Percentiles rank a stretch among this genome's conserved stretches.
Conservation (phyloP, 495 filamentous ascomycete species). For the Aspergillus ellipticus region DNA sequence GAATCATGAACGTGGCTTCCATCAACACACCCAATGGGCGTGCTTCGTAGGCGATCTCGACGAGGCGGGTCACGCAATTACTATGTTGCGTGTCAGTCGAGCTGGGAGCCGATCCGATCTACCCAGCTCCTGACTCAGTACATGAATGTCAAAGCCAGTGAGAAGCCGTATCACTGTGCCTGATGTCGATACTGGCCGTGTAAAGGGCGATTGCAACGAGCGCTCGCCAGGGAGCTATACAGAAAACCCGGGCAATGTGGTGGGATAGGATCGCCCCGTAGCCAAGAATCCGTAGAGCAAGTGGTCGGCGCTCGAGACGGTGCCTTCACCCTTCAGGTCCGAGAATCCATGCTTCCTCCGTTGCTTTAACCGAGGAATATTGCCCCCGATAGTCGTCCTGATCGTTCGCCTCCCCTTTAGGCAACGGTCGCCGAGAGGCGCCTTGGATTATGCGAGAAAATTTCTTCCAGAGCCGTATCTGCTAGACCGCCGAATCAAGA, state of each 20-base stretch:
- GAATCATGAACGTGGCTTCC: background rate
- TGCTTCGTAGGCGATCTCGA: background rate
- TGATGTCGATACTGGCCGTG: background rate
- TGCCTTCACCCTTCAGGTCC: background rate
- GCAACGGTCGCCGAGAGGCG: background rate
- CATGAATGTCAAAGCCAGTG: background rate
- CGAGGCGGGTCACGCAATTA: background rate
- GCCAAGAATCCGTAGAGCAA: background rate
- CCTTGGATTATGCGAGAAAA: background rate
- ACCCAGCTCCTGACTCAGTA: background rate
- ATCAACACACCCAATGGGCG: background rate
- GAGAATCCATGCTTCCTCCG: background rate
- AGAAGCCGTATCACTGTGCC: background rate
- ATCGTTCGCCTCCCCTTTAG: background rate
- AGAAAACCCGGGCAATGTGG: background rate
- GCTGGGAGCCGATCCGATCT: background rate
- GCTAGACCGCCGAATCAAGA: slow-evolving; percentile 5
- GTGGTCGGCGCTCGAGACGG: background rate
- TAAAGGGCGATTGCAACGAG: background rate
- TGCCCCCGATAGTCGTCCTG: background rate
- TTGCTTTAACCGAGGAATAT: background rate
- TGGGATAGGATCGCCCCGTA: background rate
- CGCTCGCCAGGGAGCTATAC: background rate
- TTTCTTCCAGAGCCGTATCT: background rate
- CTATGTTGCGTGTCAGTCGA: background rate